Evolutionary conservation across 2,329 filamentous ascomycete species (phyloP), one percentile per base, ranked within the genome.

Genomic region (Botrytis fabae): DNA sequence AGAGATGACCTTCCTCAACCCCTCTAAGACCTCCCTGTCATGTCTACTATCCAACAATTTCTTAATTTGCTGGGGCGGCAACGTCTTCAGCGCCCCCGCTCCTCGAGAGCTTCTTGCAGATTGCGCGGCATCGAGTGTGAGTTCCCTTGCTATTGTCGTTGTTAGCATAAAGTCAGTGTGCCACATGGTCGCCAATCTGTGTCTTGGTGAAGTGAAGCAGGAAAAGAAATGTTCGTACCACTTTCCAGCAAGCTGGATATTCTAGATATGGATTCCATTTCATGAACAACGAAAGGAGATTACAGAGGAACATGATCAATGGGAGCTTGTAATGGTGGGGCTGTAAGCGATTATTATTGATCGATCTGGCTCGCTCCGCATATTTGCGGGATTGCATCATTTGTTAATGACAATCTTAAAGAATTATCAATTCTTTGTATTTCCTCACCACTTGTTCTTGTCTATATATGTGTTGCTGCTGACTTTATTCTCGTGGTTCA

Each of bases 111-210:
- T 88, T 80, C 93, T 89, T 78, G 95, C 94, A 78, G 94, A 93
- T 83, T 95, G 93, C 79, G 96, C 95, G 78, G 96, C 96, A 88
- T 99, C 96, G 84, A 99, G 90, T 73, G 96, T 99, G 81, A 99
- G 91, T 84, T 98, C 96, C 83, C 96, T 92, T 81, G 96, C 96
- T 97, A 84, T 62, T 70, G 69, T 74, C 70, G 48, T 75, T 32
- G 35, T 75, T 69, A 78, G 76, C 70, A 70, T 64, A 16, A 70
- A 59, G 65, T 74, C 63, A 28, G 42, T 69, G 38, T 72, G 70
- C 70, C 70, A 72, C 70, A 72, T 72, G 16, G 18, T 60, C 48
- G 40, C 32, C 16, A 28, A 48, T 59, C 32, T 32, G 4, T 42
- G 32, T 61, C 28, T 69, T 40, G 18, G 42, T 32, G 14, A 16